Percentiles rank a stretch among this genome's conserved stretches.
Conservation (phyloP, 1,139 yeast genomes). For the Lodderomyces oxycetoniae region DNA sequence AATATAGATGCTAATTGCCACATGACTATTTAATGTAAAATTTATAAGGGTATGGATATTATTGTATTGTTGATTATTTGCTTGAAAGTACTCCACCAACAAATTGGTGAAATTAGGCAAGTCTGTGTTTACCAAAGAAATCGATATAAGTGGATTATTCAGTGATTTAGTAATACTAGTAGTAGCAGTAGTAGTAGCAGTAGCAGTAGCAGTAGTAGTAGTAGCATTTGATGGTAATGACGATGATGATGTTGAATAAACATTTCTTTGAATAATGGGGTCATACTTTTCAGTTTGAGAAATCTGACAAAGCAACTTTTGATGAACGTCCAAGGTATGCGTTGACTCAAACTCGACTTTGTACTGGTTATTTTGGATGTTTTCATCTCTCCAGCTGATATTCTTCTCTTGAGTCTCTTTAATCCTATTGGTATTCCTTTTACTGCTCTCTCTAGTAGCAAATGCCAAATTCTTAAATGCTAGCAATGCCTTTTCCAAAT, state of each 20-base stretch:
- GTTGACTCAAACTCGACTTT: conserved; percentile 3
- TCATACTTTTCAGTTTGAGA: conserved; percentile 17
- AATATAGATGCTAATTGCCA: conserved; percentile 14
- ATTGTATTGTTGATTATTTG: neutral
- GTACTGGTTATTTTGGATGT: conserved; percentile 17
- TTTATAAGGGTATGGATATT: neutral
- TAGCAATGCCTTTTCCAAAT: conserved; percentile 22
- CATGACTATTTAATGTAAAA: neutral
- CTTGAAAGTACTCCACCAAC: neutral
- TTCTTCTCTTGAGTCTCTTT: neutral
- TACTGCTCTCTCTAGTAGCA: neutral
- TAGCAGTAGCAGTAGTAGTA: too few relatives aligned
- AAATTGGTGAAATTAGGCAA: conserved; percentile 25
- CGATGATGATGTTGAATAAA: conserved; percentile 19
- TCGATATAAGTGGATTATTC: conserved; percentile 21
- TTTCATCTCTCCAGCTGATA: conserved; percentile 22
- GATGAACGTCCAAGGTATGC: conserved; percentile 18
- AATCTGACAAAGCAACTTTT: conserved; percentile 13
- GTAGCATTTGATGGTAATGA: too few relatives aligned
- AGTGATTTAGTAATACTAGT: conserved; percentile 11
- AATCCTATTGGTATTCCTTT: neutral
- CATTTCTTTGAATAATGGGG: conserved; percentile 28
- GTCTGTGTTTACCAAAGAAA: conserved; percentile 24
- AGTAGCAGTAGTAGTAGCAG: too few relatives aligned
- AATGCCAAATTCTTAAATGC: conserved; percentile 21